A percentile compares a stretch with the other conserved stretches of the same genome.
phyloP scores from a whole-genome alignment of 768 basidiomycete genomes.

The Lactifluus volemus region DNA sequence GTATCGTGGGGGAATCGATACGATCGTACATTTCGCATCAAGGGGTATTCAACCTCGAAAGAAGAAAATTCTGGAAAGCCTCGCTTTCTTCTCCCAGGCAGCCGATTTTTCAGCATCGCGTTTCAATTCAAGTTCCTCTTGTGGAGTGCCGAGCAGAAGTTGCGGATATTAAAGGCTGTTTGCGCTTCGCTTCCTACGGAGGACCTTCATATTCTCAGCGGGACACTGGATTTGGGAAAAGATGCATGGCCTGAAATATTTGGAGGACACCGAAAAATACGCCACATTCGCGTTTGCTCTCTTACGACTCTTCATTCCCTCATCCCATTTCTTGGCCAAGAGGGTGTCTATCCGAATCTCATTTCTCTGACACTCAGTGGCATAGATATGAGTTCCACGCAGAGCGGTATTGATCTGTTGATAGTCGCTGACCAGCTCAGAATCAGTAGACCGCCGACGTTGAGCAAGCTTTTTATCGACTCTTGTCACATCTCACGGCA shows the following conservation, averaged over 20 bases:
- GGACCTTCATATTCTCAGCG: not conserved
- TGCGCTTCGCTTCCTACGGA: slow-evolving; percentile 6
- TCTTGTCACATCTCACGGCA: not conserved
- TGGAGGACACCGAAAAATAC: not conserved
- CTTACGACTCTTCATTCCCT: not conserved
- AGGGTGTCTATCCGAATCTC: slow-evolving; percentile 4
- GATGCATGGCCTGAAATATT: slow-evolving; percentile 9
- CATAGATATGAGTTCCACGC: not conserved
- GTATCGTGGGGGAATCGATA: slow-evolving; percentile 9
- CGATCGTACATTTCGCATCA: slow-evolving; percentile 3
- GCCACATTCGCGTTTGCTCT: slow-evolving; percentile 9
- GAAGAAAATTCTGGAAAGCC: not conserved
- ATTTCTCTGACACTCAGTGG: slow-evolving; percentile 4
- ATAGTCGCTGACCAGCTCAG: not conserved
- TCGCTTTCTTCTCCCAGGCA: not conserved
- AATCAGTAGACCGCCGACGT: not conserved
- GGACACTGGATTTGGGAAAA: slow-evolving; percentile 4
- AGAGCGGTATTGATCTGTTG: not conserved
- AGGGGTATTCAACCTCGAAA: not conserved
- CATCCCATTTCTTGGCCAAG: not conserved
- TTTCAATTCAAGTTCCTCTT: slow-evolving; percentile 8
- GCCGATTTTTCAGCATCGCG: not conserved
- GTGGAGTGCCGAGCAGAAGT: slow-evolving; percentile 15
- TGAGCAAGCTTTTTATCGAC: slow-evolving; percentile 5
- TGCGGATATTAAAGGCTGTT: slow-evolving; percentile 9